phyloP scores from a whole-genome alignment of 352 stramenopile species.

The Vaucheria bursata region DNA sequence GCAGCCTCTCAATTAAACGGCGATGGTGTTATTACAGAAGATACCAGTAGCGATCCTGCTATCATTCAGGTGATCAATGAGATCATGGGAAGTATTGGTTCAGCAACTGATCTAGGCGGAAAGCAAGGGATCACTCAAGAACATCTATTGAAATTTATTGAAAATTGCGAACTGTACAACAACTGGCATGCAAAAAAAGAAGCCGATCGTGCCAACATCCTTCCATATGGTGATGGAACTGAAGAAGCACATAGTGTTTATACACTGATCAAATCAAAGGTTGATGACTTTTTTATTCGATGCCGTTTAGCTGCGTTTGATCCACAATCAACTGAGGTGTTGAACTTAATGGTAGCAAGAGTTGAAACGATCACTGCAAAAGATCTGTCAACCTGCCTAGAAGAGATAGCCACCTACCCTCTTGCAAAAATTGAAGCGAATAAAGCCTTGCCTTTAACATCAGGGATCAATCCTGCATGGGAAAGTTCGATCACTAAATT shows the following conservation, averaged over 20 bases:
- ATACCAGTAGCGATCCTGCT: neutral
- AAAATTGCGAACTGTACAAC: neutral
- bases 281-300: conserved; percentile 1
- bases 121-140: neutral
- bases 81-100: neutral
- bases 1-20: neutral
- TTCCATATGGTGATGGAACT: neutral
- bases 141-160: neutral
- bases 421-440: neutral
- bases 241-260: neutral
- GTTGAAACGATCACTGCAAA: neutral
- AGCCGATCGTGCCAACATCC: neutral
- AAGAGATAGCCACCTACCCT: neutral
- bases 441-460: neutral
- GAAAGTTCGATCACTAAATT: neutral
- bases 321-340: neutral
- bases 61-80: neutral
- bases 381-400: neutral
- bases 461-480: neutral
- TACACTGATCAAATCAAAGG: neutral
- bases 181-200: neutral
- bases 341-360: neutral
- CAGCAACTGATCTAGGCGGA: neutral
- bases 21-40: conserved; percentile 1
- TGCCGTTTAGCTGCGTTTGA: neutral